A percentile compares a stretch with the other conserved stretches of the same genome.
phyloP scores from a whole-genome alignment of 305 asterid species.

The Petunia hybrid region DNA sequence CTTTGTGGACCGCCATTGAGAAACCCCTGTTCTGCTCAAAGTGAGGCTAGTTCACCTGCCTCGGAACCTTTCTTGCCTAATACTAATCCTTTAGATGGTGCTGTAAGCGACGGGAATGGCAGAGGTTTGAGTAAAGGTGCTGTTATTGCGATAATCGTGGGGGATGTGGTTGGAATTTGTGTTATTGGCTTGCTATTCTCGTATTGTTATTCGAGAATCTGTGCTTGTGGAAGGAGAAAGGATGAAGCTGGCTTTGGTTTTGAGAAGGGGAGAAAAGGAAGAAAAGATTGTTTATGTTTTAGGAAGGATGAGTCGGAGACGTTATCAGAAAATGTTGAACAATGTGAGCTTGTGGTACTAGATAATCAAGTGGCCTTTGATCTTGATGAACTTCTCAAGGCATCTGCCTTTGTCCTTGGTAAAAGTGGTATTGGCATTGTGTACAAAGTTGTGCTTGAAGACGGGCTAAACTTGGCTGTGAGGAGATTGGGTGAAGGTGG shows the following conservation, averaged over 20 bases:
- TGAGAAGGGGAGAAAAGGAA: constrained; percentile 61
- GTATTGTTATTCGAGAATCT: constrained; percentile 74
- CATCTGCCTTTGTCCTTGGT: constrained; percentile 93
- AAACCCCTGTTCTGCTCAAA: constrained; percentile 63
- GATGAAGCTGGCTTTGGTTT: constrained; percentile 53
- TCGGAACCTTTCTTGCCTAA: constrained; percentile 71
- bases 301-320: constrained; percentile 89
- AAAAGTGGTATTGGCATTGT: constrained; percentile 90
- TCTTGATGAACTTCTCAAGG: constrained; percentile 89
- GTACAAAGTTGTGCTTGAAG: constrained; percentile 91
- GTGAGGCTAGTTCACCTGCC: constrained; percentile 63
- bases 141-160: constrained; percentile 64
- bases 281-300: constrained; percentile 78
- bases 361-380: constrained; percentile 78
- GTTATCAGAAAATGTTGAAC: constrained; percentile 79
- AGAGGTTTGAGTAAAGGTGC: constrained; percentile 68
- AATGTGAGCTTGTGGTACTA: constrained; percentile 72
- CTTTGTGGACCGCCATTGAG: constrained; percentile 95
- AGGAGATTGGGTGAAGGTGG: constrained; percentile 95
- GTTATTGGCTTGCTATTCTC: constrained; percentile 85
- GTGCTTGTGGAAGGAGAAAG: constrained; percentile 55
- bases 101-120: constrained; percentile 40
- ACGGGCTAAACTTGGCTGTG: constrained; percentile 76
- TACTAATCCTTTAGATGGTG: constrained; percentile 46
- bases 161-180: constrained; percentile 88